phyloP scores from a whole-genome alignment of 495 filamentous ascomycete species.

The Aspergillus taichungensis region DNA sequence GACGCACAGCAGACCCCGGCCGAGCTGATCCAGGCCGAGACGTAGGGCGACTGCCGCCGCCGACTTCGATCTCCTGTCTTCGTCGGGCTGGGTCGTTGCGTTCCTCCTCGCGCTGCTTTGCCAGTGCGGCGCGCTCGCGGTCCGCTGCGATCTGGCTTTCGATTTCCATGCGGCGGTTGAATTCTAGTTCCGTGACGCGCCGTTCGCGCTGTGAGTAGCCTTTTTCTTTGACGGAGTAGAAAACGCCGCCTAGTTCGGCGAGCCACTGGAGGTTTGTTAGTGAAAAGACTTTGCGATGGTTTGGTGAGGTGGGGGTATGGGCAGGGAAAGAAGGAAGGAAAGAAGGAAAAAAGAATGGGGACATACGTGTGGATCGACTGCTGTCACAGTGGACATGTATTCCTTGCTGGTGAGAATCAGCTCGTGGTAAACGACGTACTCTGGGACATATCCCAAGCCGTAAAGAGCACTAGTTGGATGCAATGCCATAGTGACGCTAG shows the following conservation, averaged over 20 bases:
- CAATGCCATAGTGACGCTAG: slow-evolving; percentile 84
- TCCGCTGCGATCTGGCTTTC: slow-evolving; percentile 89
- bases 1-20: slow-evolving; percentile 27
- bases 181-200: slow-evolving; percentile 85
- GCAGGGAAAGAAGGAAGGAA: background rate
- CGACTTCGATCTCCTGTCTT: slow-evolving; percentile 32
- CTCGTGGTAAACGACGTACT: slow-evolving; percentile 98
- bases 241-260: slow-evolving; percentile 95
- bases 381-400: slow-evolving; percentile 97
- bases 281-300: slow-evolving; percentile 1
- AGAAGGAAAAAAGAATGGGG: background rate
- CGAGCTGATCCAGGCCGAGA: too few species aligned
- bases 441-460: slow-evolving; percentile 84
- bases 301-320: background rate
- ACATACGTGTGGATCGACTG: slow-evolving; percentile 81
- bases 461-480: slow-evolving; percentile 92
- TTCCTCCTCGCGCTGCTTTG: slow-evolving; percentile 47
- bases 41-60: background rate
- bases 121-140: slow-evolving; percentile 50
- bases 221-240: slow-evolving; percentile 97
- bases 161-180: slow-evolving; percentile 92
- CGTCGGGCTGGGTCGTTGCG: slow-evolving; percentile 27
- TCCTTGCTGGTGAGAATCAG: slow-evolving; percentile 94
- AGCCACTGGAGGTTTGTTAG: slow-evolving; percentile 55
- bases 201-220: slow-evolving; percentile 87